Percentiles rank a stretch among this genome's conserved stretches.
These are phyloP conservation scores for Microbotryum lychnidis-dioicae DNA, from an alignment of 1,284 basidiomycete genomes.

Conservation along the genomic window DNA sequence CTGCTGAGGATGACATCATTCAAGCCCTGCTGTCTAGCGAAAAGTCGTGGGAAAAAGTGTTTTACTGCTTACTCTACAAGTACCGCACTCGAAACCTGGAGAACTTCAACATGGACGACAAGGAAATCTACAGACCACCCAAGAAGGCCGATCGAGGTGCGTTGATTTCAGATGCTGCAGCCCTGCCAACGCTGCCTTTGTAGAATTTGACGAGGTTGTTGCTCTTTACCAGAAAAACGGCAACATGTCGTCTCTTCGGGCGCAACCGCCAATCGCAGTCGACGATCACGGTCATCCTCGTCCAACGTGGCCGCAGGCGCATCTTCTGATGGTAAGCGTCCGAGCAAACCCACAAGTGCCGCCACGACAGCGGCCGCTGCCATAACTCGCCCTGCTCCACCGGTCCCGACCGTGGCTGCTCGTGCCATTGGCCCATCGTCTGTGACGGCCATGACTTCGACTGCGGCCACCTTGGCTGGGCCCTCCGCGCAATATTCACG, in stretches of 20 bases:
- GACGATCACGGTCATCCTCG: constrained; percentile 29
- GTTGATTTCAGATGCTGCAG: not conserved
- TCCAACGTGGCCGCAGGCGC: constrained; percentile 29
- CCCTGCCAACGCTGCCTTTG: no score
- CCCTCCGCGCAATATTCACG: constrained; percentile 20
- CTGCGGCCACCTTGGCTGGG: constrained; percentile 6
- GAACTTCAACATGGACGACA: constrained; percentile 55
- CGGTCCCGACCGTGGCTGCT: not conserved
- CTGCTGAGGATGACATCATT: constrained; percentile 61
- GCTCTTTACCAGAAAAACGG: constrained; percentile 5
- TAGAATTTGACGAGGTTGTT: not conserved
- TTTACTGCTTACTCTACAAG: constrained; percentile 73
- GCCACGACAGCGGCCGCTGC: constrained; percentile 9
- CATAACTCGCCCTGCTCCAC: constrained; percentile 20
- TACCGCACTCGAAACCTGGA: constrained; percentile 65
- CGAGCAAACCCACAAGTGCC: constrained; percentile 11
- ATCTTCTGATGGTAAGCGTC: constrained; percentile 3
- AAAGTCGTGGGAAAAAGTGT: constrained; percentile 84
- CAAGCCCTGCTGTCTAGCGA: constrained; percentile 52
- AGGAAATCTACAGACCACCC: constrained; percentile 39
- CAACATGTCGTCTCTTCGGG: constrained; percentile 27
- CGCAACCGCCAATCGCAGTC: constrained; percentile 14
- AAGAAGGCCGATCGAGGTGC: constrained; percentile 10
- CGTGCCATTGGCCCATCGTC: constrained; percentile 3
- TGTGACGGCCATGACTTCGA: not conserved